phyloP scores from a whole-genome alignment of 805 yeast genomes.

The Candida nanaspora region DNA sequence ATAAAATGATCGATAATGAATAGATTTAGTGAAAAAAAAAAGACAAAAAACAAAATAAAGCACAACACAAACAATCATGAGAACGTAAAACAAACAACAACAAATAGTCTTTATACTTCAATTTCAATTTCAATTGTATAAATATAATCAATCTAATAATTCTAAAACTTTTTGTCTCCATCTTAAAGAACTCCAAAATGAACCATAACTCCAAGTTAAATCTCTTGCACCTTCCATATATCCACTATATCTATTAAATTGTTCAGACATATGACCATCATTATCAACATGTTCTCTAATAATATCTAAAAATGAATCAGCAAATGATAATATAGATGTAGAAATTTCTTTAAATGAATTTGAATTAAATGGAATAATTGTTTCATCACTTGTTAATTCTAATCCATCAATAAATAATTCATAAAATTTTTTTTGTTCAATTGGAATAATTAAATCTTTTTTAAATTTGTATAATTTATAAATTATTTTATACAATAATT shows the following conservation, averaged over 20 bases:
- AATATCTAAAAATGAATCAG: slow-evolving; percentile 60
- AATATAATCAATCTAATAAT: slow-evolving; percentile 8
- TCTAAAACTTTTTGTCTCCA: slow-evolving; percentile 45
- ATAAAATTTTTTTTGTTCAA: slow-evolving; percentile 15
- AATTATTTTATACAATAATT: slow-evolving; percentile 49
- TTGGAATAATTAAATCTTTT: slow-evolving; percentile 33
- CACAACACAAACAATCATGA: neutral
- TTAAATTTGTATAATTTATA: slow-evolving; percentile 32
- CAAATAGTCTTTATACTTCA: too few relatives aligned
- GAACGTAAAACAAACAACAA: neutral
- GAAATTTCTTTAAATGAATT: slow-evolving; percentile 40
- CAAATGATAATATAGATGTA: slow-evolving; percentile 40
- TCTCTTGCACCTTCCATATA: slow-evolving; percentile 82
- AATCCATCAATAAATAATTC: slow-evolving; percentile 16
- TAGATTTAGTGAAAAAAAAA: neutral
- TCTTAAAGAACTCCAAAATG: slow-evolving; percentile 63
- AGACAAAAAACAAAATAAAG: neutral
- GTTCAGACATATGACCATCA: slow-evolving; percentile 80
- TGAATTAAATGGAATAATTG: slow-evolving; percentile 30
- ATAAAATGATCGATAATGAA: neutral
- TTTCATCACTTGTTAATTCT: slow-evolving; percentile 2
- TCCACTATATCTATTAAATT: slow-evolving; percentile 75
- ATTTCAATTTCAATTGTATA: neutral
- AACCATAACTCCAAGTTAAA: slow-evolving; percentile 87
- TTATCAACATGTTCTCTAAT: slow-evolving; percentile 52